These are phyloP conservation scores for Glycine tomentella DNA, from an alignment of 306 rosid genomes.

Conservation along the genomic window DNA sequence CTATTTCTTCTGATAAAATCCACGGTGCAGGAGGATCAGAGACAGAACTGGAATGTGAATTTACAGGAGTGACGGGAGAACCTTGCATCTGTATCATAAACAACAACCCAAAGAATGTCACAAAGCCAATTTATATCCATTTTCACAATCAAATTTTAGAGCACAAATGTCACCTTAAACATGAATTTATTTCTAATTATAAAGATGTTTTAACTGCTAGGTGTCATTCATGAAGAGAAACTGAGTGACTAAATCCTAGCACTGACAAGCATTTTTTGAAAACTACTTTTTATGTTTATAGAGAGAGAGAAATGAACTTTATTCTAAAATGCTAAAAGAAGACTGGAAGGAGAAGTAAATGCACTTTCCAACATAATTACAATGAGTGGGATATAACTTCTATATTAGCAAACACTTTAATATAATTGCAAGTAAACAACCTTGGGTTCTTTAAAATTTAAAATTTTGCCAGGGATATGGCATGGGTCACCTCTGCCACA, in stretches of 20 bases:
- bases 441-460: too few species aligned
- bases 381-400: conserved; percentile 9
- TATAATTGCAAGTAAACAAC: conserved; percentile 3
- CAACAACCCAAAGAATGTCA: conserved; percentile 45
- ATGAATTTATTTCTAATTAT: conserved; percentile 26
- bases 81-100: conserved; percentile 66
- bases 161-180: conserved; percentile 22
- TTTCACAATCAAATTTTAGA: conserved; percentile 24
- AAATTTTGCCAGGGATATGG: too few species aligned
- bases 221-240: conserved; percentile 22
- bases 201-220: conserved; percentile 8
- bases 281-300: background rate
- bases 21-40: conserved; percentile 70
- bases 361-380: conserved; percentile 22
- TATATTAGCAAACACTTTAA: conserved; percentile 10
- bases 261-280: background rate
- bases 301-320: background rate
- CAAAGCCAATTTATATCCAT: conserved; percentile 33
- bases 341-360: background rate
- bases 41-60: conserved; percentile 77
- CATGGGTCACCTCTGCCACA: too few species aligned
- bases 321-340: conserved; percentile 23
- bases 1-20: conserved; percentile 79
- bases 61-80: conserved; percentile 75
- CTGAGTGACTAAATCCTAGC: conserved; percentile 20